Evolutionary conservation across 805 yeast species (phyloP), one percentile per base, ranked within the genome.

Genomic region (Suhomyces sp.): DNA sequence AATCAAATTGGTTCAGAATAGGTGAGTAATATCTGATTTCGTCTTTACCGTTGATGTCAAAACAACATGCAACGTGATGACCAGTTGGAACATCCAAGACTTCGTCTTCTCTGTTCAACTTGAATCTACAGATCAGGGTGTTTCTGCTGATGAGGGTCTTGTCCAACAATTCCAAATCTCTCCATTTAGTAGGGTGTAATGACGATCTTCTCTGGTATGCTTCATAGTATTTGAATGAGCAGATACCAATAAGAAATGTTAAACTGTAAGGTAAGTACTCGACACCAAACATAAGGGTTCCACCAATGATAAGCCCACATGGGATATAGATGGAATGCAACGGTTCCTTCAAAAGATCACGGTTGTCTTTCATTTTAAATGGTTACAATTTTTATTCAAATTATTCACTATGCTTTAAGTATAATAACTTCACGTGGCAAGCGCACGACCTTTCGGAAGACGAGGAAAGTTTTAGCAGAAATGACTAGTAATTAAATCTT

Each of bases 321-420:
- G 96, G 96, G 57, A 88, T 87, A 63, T 81, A 83, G 47, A 88
- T 80, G 17, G 92, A 90, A 61, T 88, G 96, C 43, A 87, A 67
- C 5, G 92, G 91, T 49, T 85, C 81, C 61, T 85, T 83, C 53
- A 86, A 73, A 44, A 86, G 69, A 49, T 82, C 83, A 57, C 79
- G 67, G 35, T 78, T 76, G 54, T 75, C 78, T 46, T 77, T 75
- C 60, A 57, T 57, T 17, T 10, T 48, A 31, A 6, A 12, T 15
- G 12, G 17, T 27, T n/a, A 31, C 35, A 31, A 31, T 13, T 31
- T 27, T 31, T 6, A n/a, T 27, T 31, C 17, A 31, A 31, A 31
- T 31, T 31, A 31, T 31, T 31, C 35, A 31, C 35, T 31, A 17
- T 17, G 21, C 22, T 37, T 37, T 19, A 7, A 37, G n/a, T 35